phyloP scores from a whole-genome alignment of 768 basidiomycete genomes.

The Pleurotus ostreatus region DNA sequence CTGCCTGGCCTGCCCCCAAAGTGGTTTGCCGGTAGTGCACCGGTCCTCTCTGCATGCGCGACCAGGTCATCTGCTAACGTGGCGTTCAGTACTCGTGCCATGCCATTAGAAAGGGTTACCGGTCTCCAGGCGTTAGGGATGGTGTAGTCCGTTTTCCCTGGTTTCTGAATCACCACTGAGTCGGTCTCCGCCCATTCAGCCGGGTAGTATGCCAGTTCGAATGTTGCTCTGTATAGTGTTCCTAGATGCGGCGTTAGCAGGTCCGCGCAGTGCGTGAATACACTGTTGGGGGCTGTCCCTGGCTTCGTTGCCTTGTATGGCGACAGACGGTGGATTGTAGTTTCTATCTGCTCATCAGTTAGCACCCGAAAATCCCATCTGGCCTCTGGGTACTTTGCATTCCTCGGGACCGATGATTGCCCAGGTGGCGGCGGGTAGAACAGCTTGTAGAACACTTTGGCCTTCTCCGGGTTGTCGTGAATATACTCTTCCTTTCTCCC shows the following conservation, averaged over 20 bases:
- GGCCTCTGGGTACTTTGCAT: constrained; percentile 9
- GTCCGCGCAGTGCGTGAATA: constrained; percentile 13
- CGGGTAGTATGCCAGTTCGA: constrained; percentile 23
- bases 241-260: constrained; percentile 12
- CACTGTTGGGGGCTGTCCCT: constrained; percentile 16
- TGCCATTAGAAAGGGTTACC: constrained; percentile 21
- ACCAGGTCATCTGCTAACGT: constrained; percentile 13
- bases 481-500: background rate
- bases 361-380: background rate
- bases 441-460: background rate
- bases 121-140: constrained; percentile 28
- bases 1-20: constrained; percentile 25
- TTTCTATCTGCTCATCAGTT: constrained; percentile 3
- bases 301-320: constrained; percentile 25
- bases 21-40: constrained; percentile 19
- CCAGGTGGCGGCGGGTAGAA: constrained; percentile 16
- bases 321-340: constrained; percentile 14
- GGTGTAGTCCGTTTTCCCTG: constrained; percentile 29
- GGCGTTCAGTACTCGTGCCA: constrained; percentile 8
- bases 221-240: constrained; percentile 21
- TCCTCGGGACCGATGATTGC: background rate
- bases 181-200: constrained; percentile 19
- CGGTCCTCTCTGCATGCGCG: constrained; percentile 13
- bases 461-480: constrained; percentile 8
- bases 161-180: constrained; percentile 30